These are phyloP conservation scores for Trametes villosa DNA, from an alignment of 768 basidiomycete genomes.

Conservation along the genomic window DNA sequence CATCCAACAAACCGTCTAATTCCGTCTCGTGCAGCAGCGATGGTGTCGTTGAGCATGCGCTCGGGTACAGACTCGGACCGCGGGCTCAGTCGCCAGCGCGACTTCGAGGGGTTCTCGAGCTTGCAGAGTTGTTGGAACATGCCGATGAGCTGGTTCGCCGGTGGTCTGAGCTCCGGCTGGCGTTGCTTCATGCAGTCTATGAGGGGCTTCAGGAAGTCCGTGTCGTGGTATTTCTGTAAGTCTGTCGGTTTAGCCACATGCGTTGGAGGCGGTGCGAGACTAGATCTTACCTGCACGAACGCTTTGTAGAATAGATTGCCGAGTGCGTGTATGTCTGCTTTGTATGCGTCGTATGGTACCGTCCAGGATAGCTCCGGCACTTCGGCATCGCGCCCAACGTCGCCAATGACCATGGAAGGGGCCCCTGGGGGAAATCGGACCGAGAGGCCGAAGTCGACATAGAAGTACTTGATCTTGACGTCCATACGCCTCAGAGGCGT, in stretches of 20 bases:
- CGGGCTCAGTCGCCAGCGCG: conserved; percentile 18
- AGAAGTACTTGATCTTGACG: conserved; percentile 38
- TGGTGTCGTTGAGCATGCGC: conserved; percentile 24
- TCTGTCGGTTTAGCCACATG: background rate
- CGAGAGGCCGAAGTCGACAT: conserved; percentile 29
- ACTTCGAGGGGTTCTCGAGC: background rate
- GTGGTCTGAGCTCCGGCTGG: conserved; percentile 9
- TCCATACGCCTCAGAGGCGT: conserved; percentile 38
- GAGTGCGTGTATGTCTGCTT: conserved; percentile 30
- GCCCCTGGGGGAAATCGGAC: conserved; percentile 11
- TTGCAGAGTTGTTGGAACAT: conserved; percentile 13
- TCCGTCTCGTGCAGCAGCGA: conserved; percentile 26
- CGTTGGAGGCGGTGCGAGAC: no score
- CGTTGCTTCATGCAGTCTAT: conserved; percentile 19
- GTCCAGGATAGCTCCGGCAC: conserved; percentile 26
- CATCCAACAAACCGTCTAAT: conserved; percentile 3
- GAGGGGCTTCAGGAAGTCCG: conserved; percentile 22
- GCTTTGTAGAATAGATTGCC: conserved; percentile 29
- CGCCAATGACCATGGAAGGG: conserved; percentile 18
- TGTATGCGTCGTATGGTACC: conserved; percentile 28
- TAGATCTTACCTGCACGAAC: conserved; percentile 16
- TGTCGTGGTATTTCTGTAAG: conserved; percentile 17
- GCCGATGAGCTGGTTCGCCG: conserved; percentile 7
- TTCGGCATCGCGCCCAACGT: conserved; percentile 6
- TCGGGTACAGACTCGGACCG: conserved; percentile 15